phyloP scores from a whole-genome alignment of 2,329 filamentous ascomycete genomes.

The Talaromyces marneffei region DNA sequence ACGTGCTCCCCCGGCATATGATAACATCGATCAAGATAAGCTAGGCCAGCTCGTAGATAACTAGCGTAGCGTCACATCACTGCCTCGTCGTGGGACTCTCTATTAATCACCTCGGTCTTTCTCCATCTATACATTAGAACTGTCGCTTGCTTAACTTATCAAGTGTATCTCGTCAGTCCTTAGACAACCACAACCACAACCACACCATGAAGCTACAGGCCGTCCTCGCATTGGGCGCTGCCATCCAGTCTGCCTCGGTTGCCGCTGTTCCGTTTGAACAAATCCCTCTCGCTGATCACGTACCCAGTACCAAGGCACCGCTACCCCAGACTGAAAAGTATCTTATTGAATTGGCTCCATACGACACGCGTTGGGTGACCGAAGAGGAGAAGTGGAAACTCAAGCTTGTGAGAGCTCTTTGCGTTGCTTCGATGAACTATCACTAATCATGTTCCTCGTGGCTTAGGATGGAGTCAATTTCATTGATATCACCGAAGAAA shows the following conservation, averaged over 20 bases:
- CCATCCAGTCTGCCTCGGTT: conserved; percentile 8
- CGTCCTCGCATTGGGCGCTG: conserved; percentile 11
- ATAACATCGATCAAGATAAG: conserved; percentile 1
- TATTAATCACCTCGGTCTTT: not conserved
- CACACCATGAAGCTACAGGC: conserved; percentile 10
- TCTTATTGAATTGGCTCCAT: conserved; percentile 78
- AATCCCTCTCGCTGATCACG: conserved; percentile 3
- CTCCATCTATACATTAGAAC: not conserved
- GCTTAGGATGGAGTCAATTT: conserved; percentile 73
- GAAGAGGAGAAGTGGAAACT: conserved; percentile 95
- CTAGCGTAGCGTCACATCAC: not conserved
- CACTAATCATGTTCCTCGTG: not conserved
- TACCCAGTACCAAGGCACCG: not conserved
- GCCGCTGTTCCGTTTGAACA: conserved; percentile 9
- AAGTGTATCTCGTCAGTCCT: not conserved
- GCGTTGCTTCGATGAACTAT: not conserved
- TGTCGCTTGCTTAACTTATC: not conserved
- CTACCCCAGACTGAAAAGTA: conserved; percentile 47
- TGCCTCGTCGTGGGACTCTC: not conserved
- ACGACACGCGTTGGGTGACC: conserved; percentile 77
- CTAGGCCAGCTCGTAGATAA: not conserved
- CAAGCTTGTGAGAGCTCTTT: conserved; percentile 56
- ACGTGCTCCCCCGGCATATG: not conserved
- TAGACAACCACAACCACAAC: too few relatives aligned
- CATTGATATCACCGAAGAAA: conserved; percentile 80